A percentile compares a stretch with the other conserved stretches of the same genome.
These are phyloP conservation scores for Hypoxylon sp. DNA, from an alignment of 2,329 filamentous ascomycete species.

Conservation along the genomic window DNA sequence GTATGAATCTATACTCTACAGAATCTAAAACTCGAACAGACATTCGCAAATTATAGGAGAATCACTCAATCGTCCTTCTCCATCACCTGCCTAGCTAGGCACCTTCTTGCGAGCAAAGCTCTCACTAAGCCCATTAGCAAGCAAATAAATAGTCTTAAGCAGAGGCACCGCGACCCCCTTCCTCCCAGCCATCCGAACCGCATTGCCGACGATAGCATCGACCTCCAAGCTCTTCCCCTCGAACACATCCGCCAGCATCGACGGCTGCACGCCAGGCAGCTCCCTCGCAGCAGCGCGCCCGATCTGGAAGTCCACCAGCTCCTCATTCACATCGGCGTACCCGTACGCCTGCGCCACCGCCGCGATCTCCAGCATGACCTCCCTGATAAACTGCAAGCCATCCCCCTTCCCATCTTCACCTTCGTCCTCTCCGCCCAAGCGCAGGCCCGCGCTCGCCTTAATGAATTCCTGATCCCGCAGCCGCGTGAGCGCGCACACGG, in stretches of 20 bases:
- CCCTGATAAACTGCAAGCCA: slow-evolving; percentile 45
- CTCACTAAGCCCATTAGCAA: slow-evolving; percentile 54
- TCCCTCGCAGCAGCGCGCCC: slow-evolving; percentile 34
- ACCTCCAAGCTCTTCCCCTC: slow-evolving; percentile 49
- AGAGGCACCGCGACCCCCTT: slow-evolving; percentile 48
- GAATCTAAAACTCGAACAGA: background rate
- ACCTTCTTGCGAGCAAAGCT: slow-evolving; percentile 40
- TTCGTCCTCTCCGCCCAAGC: background rate
- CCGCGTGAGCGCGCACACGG: slow-evolving; percentile 64
- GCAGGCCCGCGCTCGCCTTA: slow-evolving; percentile 18
- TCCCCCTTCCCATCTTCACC: slow-evolving; percentile 29
- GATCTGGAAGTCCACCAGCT: slow-evolving; percentile 50
- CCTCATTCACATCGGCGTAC: slow-evolving; percentile 48
- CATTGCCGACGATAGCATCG: slow-evolving; percentile 54
- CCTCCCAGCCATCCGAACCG: slow-evolving; percentile 46
- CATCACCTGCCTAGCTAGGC: background rate
- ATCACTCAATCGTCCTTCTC: background rate
- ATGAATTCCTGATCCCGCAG: slow-evolving; percentile 62
- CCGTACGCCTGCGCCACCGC: slow-evolving; percentile 52
- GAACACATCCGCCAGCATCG: slow-evolving; percentile 52
- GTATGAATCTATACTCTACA: background rate
- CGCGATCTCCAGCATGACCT: slow-evolving; percentile 54
- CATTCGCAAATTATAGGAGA: background rate
- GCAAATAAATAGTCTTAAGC: slow-evolving; percentile 56
- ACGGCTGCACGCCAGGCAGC: slow-evolving; percentile 49